These are phyloP conservation scores for Arthrobotrys sphaeroides DNA, from an alignment of 2,329 filamentous ascomycete genomes.

Conservation along the genomic window DNA sequence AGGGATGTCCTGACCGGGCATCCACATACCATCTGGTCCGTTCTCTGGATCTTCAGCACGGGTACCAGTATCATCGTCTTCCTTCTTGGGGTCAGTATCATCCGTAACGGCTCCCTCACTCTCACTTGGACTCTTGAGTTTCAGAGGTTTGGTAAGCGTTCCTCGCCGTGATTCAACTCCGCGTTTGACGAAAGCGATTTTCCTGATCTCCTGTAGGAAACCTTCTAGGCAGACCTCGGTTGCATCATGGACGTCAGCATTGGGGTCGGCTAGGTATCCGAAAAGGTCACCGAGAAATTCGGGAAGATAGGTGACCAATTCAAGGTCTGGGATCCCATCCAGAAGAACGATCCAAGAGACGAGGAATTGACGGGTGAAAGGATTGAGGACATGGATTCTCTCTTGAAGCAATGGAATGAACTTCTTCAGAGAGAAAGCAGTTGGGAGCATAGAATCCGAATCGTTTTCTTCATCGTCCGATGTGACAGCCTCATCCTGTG, in stretches of 20 bases:
- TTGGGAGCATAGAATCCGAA: slow-evolving; percentile 69
- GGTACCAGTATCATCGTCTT: slow-evolving; percentile 68
- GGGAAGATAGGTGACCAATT: slow-evolving; percentile 90
- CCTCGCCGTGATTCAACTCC: slow-evolving; percentile 87
- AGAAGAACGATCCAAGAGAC: slow-evolving; percentile 95
- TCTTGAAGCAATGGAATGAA: slow-evolving; percentile 96
- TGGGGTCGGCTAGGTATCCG: slow-evolving; percentile 89
- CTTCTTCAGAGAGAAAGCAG: slow-evolving; percentile 86
- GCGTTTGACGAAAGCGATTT: slow-evolving; percentile 90
- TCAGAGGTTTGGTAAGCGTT: slow-evolving; percentile 71
- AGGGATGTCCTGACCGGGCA: slow-evolving; percentile 94
- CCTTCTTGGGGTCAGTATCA: slow-evolving; percentile 59
- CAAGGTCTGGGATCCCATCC: slow-evolving; percentile 95
- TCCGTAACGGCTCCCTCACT: slow-evolving; percentile 68
- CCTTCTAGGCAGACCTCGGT: slow-evolving; percentile 89
- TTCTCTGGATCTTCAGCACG: slow-evolving; percentile 68
- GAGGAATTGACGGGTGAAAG: slow-evolving; percentile 92
- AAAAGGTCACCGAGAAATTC: slow-evolving; percentile 90
- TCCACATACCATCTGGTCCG: slow-evolving; percentile 88
- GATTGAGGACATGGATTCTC: slow-evolving; percentile 91
- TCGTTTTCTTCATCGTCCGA: slow-evolving; percentile 61
- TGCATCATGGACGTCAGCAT: slow-evolving; percentile 91
- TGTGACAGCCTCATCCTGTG: slow-evolving; percentile 60
- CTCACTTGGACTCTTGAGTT: slow-evolving; percentile 76
- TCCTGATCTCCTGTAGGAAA: slow-evolving; percentile 91